Evolutionary conservation across 75 land plant genomes (phyloP), one percentile per base, ranked within the genome.

Genomic region (Adiantum capillusveneris): DNA sequence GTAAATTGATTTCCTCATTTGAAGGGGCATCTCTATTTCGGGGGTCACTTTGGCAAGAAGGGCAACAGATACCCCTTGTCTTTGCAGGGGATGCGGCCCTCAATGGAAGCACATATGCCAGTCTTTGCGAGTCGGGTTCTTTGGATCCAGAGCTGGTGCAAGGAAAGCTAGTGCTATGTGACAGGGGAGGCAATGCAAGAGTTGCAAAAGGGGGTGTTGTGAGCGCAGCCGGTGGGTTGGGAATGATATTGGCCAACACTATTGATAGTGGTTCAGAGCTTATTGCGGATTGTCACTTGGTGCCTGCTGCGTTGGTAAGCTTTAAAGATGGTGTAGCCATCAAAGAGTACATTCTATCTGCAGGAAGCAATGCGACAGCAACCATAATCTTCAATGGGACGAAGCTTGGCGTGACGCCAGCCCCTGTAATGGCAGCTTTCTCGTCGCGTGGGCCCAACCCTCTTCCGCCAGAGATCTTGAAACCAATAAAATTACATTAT

Each of bases 361-460:
- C 75, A 2, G 20, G 72, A 16, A 61, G 42, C 43, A 57, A 57
- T 19, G 76, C 86, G 0, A 76, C 77, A 12, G 96, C 75, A 29
- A 72, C 81, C 0, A 69, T 90, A 43, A 14, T 25, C 21, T 79
- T 75, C 58, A 31, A 49, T 14, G 87, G 85, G 9, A 87, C 96
- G 0, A 53, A 75, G 6, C 18, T 86, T 20, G 87, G 87, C 5
- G 73, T 84, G 51, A 80, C 59, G 44, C 91, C 91, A 24, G 91
- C 96, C 0, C 91, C 91, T 49, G 76, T 81, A 1, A 81, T 86
- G 24, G 91, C 96, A 9, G 76, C 87, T 25, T 94, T 94, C 63
- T 89, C 96, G 1, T 79, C 73, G 27, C 69, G 96, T 0, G 98
- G 98, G 12, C 98, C 98, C 19, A 94, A 84, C 62, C 76, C 75